These are phyloP conservation scores for Ashbya aceris DNA, from an alignment of 1,139 yeast species.

Conservation along the genomic window DNA sequence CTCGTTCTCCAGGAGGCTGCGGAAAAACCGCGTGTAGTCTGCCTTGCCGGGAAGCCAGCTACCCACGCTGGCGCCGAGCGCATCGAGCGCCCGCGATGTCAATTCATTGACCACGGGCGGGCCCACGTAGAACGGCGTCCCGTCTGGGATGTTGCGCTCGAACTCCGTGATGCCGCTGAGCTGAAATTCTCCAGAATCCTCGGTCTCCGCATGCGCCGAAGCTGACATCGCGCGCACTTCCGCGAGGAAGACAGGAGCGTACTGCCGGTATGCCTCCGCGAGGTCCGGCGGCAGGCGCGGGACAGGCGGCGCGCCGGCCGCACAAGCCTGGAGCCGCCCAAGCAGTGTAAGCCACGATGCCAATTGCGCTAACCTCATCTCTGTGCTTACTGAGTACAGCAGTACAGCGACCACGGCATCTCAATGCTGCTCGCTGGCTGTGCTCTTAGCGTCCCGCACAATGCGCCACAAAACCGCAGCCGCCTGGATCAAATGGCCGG, in stretches of 20 bases:
- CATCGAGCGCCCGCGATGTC: background rate
- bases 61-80: background rate
- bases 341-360: too few relatives aligned
- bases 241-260: background rate
- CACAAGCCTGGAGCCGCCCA: too few relatives aligned
- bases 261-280: background rate
- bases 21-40: background rate
- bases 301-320: too few relatives aligned
- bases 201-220: background rate
- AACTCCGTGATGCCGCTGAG: background rate
- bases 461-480: too few relatives aligned
- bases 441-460: too few relatives aligned
- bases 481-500: too few relatives aligned
- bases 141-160: slow-evolving; percentile 1
- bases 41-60: background rate
- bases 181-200: background rate
- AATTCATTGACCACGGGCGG: background rate
- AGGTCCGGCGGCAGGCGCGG: background rate
- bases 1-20: background rate
- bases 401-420: too few relatives aligned
- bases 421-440: too few relatives aligned
- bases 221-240: background rate
- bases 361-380: too few relatives aligned
- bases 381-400: too few relatives aligned
- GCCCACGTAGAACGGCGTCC: slow-evolving; percentile 1